These are phyloP conservation scores for Brassica carinata DNA, from an alignment of 345 rosid species.

Conservation along the genomic window DNA sequence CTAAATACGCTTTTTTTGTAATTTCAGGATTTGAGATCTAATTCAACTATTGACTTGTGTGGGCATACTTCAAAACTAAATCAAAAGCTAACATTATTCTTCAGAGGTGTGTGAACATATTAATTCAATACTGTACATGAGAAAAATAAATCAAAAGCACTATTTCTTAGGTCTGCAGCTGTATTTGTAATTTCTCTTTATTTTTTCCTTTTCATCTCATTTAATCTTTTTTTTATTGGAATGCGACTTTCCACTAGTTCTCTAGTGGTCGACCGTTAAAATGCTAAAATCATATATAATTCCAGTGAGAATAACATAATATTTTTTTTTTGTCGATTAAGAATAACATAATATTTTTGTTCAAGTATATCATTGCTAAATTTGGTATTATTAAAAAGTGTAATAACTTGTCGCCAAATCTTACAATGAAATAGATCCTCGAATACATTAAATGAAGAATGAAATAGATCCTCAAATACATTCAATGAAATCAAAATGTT, in stretches of 20 bases:
- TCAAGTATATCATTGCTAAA: neutral
- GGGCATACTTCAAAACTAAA: constrained; percentile 31
- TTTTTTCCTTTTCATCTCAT: neutral
- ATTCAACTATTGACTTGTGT: constrained; percentile 33
- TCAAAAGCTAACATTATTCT: constrained; percentile 20
- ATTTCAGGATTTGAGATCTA: neutral
- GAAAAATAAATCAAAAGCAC: constrained; percentile 16
- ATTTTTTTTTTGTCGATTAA: neutral
- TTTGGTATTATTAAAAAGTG: neutral
- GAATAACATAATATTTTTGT: neutral
- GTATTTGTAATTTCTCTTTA: constrained; percentile 6
- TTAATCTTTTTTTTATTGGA: constrained; percentile 16
- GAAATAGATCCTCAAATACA: neutral
- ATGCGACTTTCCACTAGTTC: constrained; percentile 9
- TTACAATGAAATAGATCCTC: neutral
- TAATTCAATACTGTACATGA: constrained; percentile 20
- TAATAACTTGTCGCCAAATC: neutral
- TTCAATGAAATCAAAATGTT: neutral
- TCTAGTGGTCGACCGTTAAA: neutral
- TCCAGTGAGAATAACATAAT: neutral
- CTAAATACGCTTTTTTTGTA: constrained; percentile 14
- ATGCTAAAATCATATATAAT: neutral
- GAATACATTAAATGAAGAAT: neutral
- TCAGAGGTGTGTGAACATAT: constrained; percentile 31
- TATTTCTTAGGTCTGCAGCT: constrained; percentile 32